Base-by-base conservation (phyloP, 768 basidiomycete genomes). In the Kwoniella botswanensis region DNA sequence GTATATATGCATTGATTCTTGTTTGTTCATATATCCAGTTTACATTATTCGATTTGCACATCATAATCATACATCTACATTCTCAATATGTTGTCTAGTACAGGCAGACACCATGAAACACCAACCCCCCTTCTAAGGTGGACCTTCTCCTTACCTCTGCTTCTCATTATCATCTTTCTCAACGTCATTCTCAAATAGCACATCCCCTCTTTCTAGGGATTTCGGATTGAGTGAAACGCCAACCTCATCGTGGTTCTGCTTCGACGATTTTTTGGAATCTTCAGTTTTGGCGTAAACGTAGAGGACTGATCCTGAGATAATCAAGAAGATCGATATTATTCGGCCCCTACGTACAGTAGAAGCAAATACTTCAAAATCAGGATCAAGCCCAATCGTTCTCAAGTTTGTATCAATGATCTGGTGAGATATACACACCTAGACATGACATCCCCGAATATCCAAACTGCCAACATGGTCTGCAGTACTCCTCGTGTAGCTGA, bases 401-500 rank as follows among this genome's bases (percentile, higher is more conserved):
- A 26, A 26, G 3, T 26, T 26, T 26, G 3, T 26, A 26, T 26
- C 26, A 26, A 26, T 26, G 26, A 26, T 26, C 3, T 26, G 26
- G 26, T 26, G 26, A 26, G 26, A 26, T 26, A 26, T 26, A 26
- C 26, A 26, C 26, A 26, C 93, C 84, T 86, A 4, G 92, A 91
- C 74, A 98, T 88, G 69, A 92, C 80, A 60, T 98, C 95, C 29
- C 85, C 81, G 85, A 97, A 97, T 21, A 93, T 73, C 88, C 88
- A 91, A 82, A 91, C 86, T 24, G 90, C 93, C 15, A 97, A 86
- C 56, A 95, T 81, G 4, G 93, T 93, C n/a, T 91, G 93, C 0
- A 93, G 90, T 29, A 98, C 95, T 18, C 96, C 94, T 65, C 95
- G 91, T 4, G 96, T 93, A 21, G 96, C 95, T 12, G 94, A 94